Evolutionary conservation across 164 flowering plant species (phyloP).

Genomic region (Aristolochia contorta): DNA sequence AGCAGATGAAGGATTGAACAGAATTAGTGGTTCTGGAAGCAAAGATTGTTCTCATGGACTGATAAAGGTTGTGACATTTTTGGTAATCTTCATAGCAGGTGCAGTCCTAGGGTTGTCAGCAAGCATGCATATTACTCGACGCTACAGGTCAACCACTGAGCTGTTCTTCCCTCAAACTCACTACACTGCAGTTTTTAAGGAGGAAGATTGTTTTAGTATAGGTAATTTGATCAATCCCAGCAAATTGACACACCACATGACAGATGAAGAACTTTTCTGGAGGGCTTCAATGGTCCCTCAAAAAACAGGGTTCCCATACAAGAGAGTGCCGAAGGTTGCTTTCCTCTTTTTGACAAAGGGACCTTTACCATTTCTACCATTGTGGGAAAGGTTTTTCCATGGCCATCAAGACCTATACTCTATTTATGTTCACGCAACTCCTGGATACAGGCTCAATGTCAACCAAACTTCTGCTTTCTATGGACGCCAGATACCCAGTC

Average conservation of each 20-base stretch:
- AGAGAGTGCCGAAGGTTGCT: constrained; percentile 27
- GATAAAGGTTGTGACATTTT: constrained; percentile 17
- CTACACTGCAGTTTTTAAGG: neutral
- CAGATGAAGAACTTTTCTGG: constrained; percentile 28
- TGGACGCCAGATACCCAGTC: constrained; percentile 43
- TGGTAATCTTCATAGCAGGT: constrained; percentile 24
- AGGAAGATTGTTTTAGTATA: constrained; percentile 14
- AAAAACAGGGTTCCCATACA: constrained; percentile 20
- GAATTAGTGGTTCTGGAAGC: constrained; percentile 1
- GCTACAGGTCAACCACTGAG: constrained; percentile 11
- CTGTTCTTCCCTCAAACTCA: constrained; percentile 12
- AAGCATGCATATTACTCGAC: constrained; percentile 15
- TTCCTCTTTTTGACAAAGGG: constrained; percentile 31
- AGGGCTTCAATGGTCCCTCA: constrained; percentile 30
- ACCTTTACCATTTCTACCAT: constrained; percentile 32
- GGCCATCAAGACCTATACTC: constrained; percentile 34
- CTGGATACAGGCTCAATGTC: constrained; percentile 26
- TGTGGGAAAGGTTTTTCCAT: constrained; percentile 40
- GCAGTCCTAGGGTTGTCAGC: constrained; percentile 24
- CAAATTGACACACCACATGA: constrained; percentile 18
- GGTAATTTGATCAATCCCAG: constrained; percentile 14
- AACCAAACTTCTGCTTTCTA: constrained; percentile 30
- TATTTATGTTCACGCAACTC: constrained; percentile 35
- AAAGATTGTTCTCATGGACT: constrained; percentile 18
- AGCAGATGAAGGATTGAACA: constrained; percentile 14